Conservation (phyloP, 1,284 basidiomycete genomes). For the Polyporus tsugae region DNA sequence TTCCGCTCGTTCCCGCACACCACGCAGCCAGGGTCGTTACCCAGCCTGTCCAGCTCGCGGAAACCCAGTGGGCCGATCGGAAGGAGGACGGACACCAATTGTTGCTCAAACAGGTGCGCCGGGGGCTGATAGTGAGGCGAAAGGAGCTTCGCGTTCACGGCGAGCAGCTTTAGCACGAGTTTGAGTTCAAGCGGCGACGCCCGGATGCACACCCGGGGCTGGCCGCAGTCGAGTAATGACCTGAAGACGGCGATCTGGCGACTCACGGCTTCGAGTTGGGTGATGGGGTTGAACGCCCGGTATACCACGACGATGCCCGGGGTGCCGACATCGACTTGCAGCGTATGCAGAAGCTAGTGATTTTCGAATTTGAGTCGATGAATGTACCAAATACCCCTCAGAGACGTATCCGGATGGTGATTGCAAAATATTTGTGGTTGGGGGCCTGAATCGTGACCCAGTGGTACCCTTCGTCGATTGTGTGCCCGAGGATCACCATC, state of each 20-base stretch:
- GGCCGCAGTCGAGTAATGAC: too few species aligned
- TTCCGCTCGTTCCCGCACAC: constrained; percentile 46
- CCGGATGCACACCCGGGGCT: constrained; percentile 35
- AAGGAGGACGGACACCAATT: constrained; percentile 47
- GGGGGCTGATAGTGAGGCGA: constrained; percentile 37
- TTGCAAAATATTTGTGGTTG: constrained; percentile 29
- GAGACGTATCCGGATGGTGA: constrained; percentile 41
- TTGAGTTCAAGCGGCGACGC: constrained; percentile 37
- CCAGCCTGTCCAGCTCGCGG: constrained; percentile 46
- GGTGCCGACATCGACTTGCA: constrained; percentile 36
- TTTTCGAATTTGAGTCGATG: too few species aligned
- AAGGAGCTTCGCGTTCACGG: constrained; percentile 31
- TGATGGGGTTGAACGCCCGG: constrained; percentile 15
- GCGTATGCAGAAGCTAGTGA: constrained; percentile 42
- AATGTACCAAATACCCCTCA: too few species aligned
- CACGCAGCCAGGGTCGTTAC: constrained; percentile 46
- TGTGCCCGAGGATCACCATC: constrained; percentile 42
- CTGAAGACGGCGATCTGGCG: constrained; percentile 31
- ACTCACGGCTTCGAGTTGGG: constrained; percentile 4
- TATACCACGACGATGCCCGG: constrained; percentile 46
- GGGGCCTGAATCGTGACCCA: constrained; percentile 41
- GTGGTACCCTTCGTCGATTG: constrained; percentile 37
- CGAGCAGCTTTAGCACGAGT: not conserved
- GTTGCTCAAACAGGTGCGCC: constrained; percentile 13
- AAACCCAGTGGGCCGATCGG: constrained; percentile 48